A percentile compares a stretch with the other conserved stretches of the same genome.
Evolutionary conservation across 805 yeast genomes (phyloP).

Genomic region (Candida ulmi): DNA sequence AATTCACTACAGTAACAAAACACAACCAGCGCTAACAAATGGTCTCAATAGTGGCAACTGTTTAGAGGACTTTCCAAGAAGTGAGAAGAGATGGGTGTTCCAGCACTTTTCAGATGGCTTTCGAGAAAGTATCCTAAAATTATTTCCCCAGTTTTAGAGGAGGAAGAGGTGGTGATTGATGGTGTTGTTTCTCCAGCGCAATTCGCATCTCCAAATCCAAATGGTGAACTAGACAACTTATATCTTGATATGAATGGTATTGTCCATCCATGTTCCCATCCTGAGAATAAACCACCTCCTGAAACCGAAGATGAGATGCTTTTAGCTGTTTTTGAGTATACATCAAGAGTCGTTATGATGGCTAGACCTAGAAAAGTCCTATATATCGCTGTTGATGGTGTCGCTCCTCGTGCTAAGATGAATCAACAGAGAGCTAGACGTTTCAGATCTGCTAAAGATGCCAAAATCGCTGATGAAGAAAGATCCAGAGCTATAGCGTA

Average conservation of each 20-base stretch:
- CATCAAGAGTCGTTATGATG: slow-evolving; percentile 86
- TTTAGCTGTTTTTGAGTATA: slow-evolving; percentile 85
- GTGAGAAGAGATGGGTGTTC: slow-evolving; percentile 96
- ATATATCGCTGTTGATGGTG: slow-evolving; percentile 97
- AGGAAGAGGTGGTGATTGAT: slow-evolving; percentile 49
- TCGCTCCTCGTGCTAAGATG: slow-evolving; percentile 98
- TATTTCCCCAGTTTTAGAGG: slow-evolving; percentile 85
- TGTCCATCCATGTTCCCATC: slow-evolving; percentile 98
- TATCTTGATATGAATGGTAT: slow-evolving; percentile 98
- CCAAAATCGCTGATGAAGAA: slow-evolving; percentile 70
- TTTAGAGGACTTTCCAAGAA: no score
- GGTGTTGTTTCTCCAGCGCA: slow-evolving; percentile 60
- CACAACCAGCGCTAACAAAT: no score
- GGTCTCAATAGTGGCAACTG: no score
- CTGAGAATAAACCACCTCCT: slow-evolving; percentile 94
- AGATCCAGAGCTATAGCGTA: slow-evolving; percentile 36
- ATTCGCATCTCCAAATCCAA: slow-evolving; percentile 77
- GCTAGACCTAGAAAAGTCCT: slow-evolving; percentile 92
- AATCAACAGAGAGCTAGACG: slow-evolving; percentile 94
- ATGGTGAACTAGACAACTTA: slow-evolving; percentile 91
- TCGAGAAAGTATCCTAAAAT: slow-evolving; percentile 91
- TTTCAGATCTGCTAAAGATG: slow-evolving; percentile 88
- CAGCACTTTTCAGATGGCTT: slow-evolving; percentile 96
- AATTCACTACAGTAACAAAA: no score
- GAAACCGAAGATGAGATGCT: slow-evolving; percentile 97